Evolutionary conservation across 2,329 filamentous ascomycete species (phyloP), one percentile per base, ranked within the genome.

Genomic region (Xylaria sp.): DNA sequence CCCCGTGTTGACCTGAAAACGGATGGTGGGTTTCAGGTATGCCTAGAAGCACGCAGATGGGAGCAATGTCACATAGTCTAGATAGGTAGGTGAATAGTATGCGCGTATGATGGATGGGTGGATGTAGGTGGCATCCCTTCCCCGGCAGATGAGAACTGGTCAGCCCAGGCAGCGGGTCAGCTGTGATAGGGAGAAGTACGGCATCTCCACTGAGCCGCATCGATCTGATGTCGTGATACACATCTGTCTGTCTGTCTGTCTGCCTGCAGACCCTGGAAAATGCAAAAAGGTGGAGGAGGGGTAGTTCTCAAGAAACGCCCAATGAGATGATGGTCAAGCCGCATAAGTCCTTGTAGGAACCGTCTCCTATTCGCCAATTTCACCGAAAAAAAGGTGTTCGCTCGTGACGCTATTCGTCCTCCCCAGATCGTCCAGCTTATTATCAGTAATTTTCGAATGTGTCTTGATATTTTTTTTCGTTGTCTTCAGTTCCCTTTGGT

Each of bases 191-290:
- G 28, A 19, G 17, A 23, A 3, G 17, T 9, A 12, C 45, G 45
- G 45, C 25, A 17, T 19, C 42, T 31, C 47, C 38, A 28, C 47
- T 42, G 57, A 60, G 58, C 58, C 58, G 51, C 58, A 60, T 56
- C 50, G 25, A 42, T 55, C 33, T 33, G 11, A 33, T 55, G 51
- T 19, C 12, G 50, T 42, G 35, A 40, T 21, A 60, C 49, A n/a
- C 50, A 11, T 9, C 5, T 31, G 5, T 31, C 28, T 31, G 28
- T 31, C 28, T 31, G 28, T 9, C 28, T 31, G 28, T 31, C 28
- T 9, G 28, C 28, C 28, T 31, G 28, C 28, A 31, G 9, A 5
- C 25, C 50, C 43, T 51, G 37, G 58, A 37, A 56, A 47, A 47
- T 14, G 25, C 14, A 15, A 9, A 6, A 17, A 15, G 19, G 4